Evolutionary conservation across 129 eudicot genomes (phyloP), one percentile per base, ranked within the genome.

Genomic region (Pulicaria dysenterica): DNA sequence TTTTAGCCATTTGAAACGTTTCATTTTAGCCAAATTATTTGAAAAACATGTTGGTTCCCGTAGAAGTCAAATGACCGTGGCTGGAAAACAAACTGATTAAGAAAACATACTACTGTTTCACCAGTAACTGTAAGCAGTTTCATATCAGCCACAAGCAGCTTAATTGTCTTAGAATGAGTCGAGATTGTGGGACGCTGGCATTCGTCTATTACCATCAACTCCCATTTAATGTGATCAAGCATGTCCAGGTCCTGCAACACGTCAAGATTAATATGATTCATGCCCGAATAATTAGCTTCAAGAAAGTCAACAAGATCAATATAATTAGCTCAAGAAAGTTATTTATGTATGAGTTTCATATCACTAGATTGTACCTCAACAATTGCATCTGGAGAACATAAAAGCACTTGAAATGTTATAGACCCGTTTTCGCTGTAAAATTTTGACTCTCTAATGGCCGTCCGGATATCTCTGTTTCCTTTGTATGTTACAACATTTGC

Each of bases 61-160:
- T 2, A 24, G 49, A 68, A 34, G 14, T 51, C 12, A 16, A 6
- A 56, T 60, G 5, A 37, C 12, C 8, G 34, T 0, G 16, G 3
- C 1, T 10, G 46, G 58, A 15, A 17, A 12, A 38, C 63, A 17
- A 24, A n/a, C 3, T 16, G 49, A 63, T 15, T 15, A 17, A 41
- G 12, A 50, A 63, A 63, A 73, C 70, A 24, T 69, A 71, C 86
- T 70, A 24, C 16, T 46, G 55, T 24, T 54, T 78, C 58, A 68
- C 68, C 57, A 56, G 65, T 54, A 16, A 79, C 38, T 5, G 72
- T 58, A 3, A 82, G 57, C 69, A 82, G 77, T 53, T 77, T 82
- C 85, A 77, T 77, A 38, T 82, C 64, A 73, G 82, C 73, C 62
- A 64, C 39, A 34, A 77, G 77, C 72, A 42, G 48, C 73, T 67